These are phyloP conservation scores for Podospora comata DNA, from an alignment of 495 filamentous ascomycete species.

Conservation along the genomic window DNA sequence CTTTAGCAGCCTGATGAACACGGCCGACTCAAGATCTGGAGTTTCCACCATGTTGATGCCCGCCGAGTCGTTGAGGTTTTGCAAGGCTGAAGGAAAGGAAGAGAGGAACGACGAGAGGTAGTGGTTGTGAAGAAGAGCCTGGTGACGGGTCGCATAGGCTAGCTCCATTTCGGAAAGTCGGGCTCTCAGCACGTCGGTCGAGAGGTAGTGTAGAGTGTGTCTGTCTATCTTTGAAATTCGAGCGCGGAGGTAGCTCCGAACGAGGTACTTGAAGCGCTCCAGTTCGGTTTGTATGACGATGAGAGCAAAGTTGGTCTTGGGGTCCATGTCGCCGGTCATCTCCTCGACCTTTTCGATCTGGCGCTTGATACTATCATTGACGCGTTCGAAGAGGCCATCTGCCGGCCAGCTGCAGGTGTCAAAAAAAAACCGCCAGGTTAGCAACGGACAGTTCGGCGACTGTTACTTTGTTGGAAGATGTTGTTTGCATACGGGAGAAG, in stretches of 20 bases:
- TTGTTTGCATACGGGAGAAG: constrained; percentile 50
- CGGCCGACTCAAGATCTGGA: constrained; percentile 75
- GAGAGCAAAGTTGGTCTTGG: constrained; percentile 83
- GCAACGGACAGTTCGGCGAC: background rate
- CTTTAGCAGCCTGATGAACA: constrained; percentile 76
- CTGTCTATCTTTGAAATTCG: constrained; percentile 83
- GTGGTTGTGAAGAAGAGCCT: constrained; percentile 74
- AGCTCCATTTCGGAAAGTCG: constrained; percentile 70
- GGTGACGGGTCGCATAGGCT: constrained; percentile 76
- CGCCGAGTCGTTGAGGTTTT: constrained; percentile 82
- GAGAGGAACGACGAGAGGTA: constrained; percentile 77
- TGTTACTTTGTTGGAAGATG: background rate
- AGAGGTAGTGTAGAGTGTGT: constrained; percentile 61
- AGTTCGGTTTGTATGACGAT: constrained; percentile 97
- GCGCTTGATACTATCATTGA: constrained; percentile 66
- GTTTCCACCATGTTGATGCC: constrained; percentile 89
- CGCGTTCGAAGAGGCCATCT: constrained; percentile 60
- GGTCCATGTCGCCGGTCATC: constrained; percentile 74
- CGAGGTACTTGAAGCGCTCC: constrained; percentile 84
- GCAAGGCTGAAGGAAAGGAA: constrained; percentile 70
- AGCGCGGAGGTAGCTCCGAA: constrained; percentile 80
- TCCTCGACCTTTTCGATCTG: constrained; percentile 72
- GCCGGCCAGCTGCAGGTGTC: constrained; percentile 45
- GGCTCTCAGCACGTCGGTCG: constrained; percentile 41
- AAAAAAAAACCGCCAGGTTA: constrained; percentile 14